These are phyloP conservation scores for Trifolium dubium DNA, from an alignment of 306 rosid species.

Conservation along the genomic window DNA sequence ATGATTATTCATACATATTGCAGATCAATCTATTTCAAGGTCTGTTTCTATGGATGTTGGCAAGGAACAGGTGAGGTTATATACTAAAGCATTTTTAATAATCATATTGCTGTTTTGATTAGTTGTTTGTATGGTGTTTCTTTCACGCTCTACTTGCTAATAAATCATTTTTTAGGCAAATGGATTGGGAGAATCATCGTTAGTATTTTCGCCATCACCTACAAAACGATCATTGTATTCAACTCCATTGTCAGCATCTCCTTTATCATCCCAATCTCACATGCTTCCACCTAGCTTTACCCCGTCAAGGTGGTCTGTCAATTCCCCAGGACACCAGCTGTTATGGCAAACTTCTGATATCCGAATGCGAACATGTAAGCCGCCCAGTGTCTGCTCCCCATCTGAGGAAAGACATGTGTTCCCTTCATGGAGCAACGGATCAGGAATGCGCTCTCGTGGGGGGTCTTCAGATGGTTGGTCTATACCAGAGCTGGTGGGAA, in stretches of 20 bases:
- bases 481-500: constrained; percentile 78
- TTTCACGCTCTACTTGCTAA: constrained; percentile 15
- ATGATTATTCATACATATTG: constrained; percentile 34
- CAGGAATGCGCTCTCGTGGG: constrained; percentile 65
- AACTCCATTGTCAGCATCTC: constrained; percentile 66
- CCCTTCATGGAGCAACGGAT: constrained; percentile 76
- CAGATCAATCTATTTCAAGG: constrained; percentile 75
- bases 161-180: constrained; percentile 59
- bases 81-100: background rate
- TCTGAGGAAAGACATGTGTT: constrained; percentile 70
- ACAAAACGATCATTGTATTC: constrained; percentile 70
- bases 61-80: constrained; percentile 69
- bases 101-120: constrained; percentile 3
- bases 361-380: constrained; percentile 61
- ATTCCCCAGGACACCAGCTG: constrained; percentile 75
- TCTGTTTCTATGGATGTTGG: constrained; percentile 69
- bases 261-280: constrained; percentile 65
- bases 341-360: constrained; percentile 67
- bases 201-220: constrained; percentile 61
- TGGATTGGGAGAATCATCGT: constrained; percentile 58
- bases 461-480: constrained; percentile 98
- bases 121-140: constrained; percentile 19
- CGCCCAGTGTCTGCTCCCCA: constrained; percentile 60
- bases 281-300: constrained; percentile 63
- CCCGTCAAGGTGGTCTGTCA: constrained; percentile 58